These are phyloP conservation scores for Aspergillus neotritici DNA, from an alignment of 2,329 filamentous ascomycete species.

Conservation along the genomic window DNA sequence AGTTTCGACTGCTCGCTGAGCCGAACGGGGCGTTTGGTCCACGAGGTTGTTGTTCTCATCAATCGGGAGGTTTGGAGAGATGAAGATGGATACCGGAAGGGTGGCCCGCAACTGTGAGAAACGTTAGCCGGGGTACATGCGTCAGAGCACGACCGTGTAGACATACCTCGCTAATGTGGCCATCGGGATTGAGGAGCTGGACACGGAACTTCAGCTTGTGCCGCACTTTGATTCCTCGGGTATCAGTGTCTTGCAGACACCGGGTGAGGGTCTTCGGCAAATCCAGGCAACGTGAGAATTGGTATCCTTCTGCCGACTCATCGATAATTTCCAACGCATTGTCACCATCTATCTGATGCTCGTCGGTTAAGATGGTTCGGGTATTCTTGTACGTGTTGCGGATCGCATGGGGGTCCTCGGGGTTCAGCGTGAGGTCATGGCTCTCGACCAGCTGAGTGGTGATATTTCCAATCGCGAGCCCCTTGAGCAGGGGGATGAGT, in stretches of 20 bases:
- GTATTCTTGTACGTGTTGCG: conserved; percentile 55
- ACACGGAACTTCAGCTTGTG: conserved; percentile 92
- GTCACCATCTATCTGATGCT: conserved; percentile 64
- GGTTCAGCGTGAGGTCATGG: conserved; percentile 58
- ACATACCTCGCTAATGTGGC: conserved; percentile 79
- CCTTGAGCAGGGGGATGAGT: conserved; percentile 83
- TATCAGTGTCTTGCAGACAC: conserved; percentile 85
- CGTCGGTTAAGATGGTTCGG: conserved; percentile 61
- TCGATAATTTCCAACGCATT: conserved; percentile 51
- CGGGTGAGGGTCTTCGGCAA: conserved; percentile 75
- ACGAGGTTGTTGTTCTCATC: conserved; percentile 80
- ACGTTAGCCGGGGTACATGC: neutral
- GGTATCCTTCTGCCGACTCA: conserved; percentile 56
- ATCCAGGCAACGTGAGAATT: conserved; percentile 55
- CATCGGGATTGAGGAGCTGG: conserved; percentile 88
- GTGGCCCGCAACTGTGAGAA: conserved; percentile 71
- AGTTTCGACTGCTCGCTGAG: conserved; percentile 48
- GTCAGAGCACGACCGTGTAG: conserved; percentile 8
- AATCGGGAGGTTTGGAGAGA: conserved; percentile 85
- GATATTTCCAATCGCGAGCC: conserved; percentile 76
- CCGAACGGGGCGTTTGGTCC: conserved; percentile 50
- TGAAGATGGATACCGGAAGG: conserved; percentile 86
- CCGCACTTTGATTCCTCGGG: conserved; percentile 80
- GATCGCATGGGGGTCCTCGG: conserved; percentile 40
- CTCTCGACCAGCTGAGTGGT: conserved; percentile 74